Evolutionary conservation across 192 early-diverging fungal species (phyloP).

Genomic region (Chytriomyces sp.): DNA sequence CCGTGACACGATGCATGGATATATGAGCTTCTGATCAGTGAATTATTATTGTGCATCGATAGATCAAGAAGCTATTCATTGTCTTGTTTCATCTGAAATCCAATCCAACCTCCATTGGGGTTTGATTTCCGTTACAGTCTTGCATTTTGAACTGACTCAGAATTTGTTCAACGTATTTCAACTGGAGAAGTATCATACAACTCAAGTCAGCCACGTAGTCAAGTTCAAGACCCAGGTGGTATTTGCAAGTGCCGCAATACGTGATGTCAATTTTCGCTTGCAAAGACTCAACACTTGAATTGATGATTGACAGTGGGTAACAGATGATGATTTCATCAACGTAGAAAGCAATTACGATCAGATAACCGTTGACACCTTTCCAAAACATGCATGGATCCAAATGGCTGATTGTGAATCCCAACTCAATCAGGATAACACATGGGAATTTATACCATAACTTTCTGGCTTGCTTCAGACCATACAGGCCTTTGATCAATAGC

Average conservation of each 20-base stretch:
- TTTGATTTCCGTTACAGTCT: constrained; percentile 1
- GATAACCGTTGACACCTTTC: not conserved
- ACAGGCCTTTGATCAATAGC: constrained; percentile 1
- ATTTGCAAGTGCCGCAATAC: not conserved
- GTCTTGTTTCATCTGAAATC: not conserved
- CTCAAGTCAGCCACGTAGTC: constrained; percentile 1
- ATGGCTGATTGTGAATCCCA: not conserved
- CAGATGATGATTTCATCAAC: not conserved
- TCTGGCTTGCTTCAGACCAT: constrained; percentile 23
- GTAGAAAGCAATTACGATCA: constrained; percentile 8
- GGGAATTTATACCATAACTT: not conserved
- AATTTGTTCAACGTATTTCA: constrained; percentile 4
- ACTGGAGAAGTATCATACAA: not conserved
- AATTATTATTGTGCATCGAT: not conserved
- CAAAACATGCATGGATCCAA: constrained; percentile 9
- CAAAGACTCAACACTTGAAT: not conserved
- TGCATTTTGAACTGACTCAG: constrained; percentile 4
- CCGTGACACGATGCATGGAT: not conserved
- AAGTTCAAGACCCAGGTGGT: constrained; percentile 6
- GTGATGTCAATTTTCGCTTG: not conserved
- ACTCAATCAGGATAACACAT: not conserved
- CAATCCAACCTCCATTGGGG: not conserved
- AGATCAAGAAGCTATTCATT: not conserved
- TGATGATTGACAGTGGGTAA: constrained; percentile 3
- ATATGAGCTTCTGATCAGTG: not conserved